A percentile compares a stretch with the other conserved stretches of the same genome.
Conservation (phyloP, 2,329 filamentous ascomycete genomes). For the Penicillium glabrum region DNA sequence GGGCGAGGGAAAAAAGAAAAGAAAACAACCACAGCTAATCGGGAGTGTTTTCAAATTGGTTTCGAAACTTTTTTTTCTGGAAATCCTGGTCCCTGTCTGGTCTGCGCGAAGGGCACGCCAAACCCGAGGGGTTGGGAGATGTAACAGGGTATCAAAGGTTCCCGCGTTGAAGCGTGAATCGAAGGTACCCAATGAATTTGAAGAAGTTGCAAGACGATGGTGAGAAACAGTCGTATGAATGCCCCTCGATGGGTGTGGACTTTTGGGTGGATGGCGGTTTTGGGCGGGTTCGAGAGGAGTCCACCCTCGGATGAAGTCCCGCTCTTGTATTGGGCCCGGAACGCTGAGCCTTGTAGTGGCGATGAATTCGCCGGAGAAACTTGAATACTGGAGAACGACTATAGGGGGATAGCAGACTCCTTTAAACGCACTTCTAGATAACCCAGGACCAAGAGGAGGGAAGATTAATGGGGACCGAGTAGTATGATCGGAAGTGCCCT, state of each 20-base stretch:
- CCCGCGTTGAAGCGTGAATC: conserved; percentile 50
- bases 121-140: conserved; percentile 43
- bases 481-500: conserved; percentile 19
- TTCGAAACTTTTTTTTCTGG: background rate
- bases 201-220: background rate
- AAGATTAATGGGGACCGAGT: conserved; percentile 3
- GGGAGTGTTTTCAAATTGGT: background rate
- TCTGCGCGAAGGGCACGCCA: conserved; percentile 44
- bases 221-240: conserved; percentile 36
- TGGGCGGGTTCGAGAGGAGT: conserved; percentile 31
- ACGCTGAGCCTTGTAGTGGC: conserved; percentile 27
- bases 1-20: background rate
- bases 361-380: conserved; percentile 11
- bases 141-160: conserved; percentile 44
- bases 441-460: conserved; percentile 1
- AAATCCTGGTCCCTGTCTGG: conserved; percentile 37
- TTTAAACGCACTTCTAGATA: background rate
- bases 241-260: conserved; percentile 53
- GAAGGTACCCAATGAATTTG: conserved; percentile 36
- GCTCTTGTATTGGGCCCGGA: conserved; percentile 29
- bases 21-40: background rate
- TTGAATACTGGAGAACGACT: background rate
- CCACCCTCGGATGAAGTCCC: conserved; percentile 40
- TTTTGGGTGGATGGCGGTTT: conserved; percentile 32
- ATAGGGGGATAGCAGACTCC: background rate